phyloP scores from a whole-genome alignment of 345 rosid species.

The Limnanthes douglasii region DNA sequence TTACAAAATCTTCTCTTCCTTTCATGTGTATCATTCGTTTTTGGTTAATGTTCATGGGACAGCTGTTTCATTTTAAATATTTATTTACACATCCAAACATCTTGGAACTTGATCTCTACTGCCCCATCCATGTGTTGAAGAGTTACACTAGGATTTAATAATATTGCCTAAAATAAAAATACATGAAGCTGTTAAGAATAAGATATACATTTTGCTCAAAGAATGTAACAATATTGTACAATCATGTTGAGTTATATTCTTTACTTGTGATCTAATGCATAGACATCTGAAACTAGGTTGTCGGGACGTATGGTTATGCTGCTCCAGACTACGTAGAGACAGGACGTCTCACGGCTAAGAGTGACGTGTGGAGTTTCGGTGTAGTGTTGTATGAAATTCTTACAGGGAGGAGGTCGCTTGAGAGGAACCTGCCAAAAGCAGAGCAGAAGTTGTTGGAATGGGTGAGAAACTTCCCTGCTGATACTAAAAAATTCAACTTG shows the following conservation, averaged over 20 bases:
- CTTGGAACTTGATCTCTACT: neutral
- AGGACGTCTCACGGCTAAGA: constrained; percentile 57
- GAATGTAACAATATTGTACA: no score
- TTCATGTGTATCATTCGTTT: neutral
- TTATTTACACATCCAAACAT: no score
- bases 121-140: neutral
- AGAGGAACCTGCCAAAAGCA: constrained; percentile 43
- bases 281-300: no score
- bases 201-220: no score
- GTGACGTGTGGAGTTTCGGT: constrained; percentile 89
- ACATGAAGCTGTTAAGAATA: no score
- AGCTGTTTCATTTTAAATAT: neutral
- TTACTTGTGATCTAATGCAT: no score
- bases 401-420: constrained; percentile 61
- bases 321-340: constrained; percentile 86
- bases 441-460: constrained; percentile 63
- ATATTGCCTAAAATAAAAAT: no score
- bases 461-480: constrained; percentile 60
- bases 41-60: neutral
- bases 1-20: constrained; percentile 3
- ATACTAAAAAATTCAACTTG: constrained; percentile 36
- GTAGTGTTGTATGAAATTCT: constrained; percentile 75
- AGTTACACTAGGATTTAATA: no score
- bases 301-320: constrained; percentile 84
- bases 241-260: no score